These are phyloP conservation scores for Sclerospora graminicola DNA, from an alignment of 352 stramenopile genomes.

Conservation along the genomic window DNA sequence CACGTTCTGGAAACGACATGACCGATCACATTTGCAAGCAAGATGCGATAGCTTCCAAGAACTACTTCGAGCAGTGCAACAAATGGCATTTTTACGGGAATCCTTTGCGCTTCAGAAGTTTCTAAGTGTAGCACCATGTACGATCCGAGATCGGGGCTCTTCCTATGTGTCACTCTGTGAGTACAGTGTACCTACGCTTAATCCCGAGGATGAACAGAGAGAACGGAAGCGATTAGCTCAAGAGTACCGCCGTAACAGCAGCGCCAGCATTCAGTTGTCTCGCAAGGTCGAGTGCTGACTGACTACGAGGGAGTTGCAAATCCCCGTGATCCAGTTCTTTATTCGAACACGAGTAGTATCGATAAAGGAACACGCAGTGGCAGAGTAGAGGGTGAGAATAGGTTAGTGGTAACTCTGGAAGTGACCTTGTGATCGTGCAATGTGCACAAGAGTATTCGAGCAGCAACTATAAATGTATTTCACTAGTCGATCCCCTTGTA, in stretches of 20 bases:
- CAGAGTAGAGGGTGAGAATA: conserved; percentile 13
- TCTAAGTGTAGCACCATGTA: conserved; percentile 51
- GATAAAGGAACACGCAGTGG: not conserved
- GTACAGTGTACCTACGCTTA: conserved; percentile 60
- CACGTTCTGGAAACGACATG: conserved; percentile 74
- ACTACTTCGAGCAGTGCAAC: conserved; percentile 54
- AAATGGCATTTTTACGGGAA: conserved; percentile 47
- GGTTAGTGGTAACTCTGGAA: conserved; percentile 16
- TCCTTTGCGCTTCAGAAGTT: conserved; percentile 65
- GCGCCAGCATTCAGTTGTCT: conserved; percentile 31
- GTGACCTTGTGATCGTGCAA: conserved; percentile 12
- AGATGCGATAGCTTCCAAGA: conserved; percentile 66
- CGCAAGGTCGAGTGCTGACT: conserved; percentile 45
- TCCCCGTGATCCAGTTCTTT: conserved; percentile 10
- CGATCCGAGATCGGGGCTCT: conserved; percentile 62
- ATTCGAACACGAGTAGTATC: conserved; percentile 7
- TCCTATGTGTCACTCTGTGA: conserved; percentile 76
- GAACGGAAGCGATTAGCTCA: conserved; percentile 65
- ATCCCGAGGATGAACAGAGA: conserved; percentile 53
- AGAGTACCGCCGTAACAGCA: conserved; percentile 70
- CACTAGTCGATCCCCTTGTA: conserved; percentile 7
- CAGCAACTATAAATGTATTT: conserved; percentile 4
- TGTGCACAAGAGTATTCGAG: conserved; percentile 9
- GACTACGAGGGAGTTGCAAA: conserved; percentile 5
- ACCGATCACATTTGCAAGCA: conserved; percentile 59